Evolutionary conservation across 805 yeast species (phyloP).

Genomic region (Nakazawaea pomicola): DNA sequence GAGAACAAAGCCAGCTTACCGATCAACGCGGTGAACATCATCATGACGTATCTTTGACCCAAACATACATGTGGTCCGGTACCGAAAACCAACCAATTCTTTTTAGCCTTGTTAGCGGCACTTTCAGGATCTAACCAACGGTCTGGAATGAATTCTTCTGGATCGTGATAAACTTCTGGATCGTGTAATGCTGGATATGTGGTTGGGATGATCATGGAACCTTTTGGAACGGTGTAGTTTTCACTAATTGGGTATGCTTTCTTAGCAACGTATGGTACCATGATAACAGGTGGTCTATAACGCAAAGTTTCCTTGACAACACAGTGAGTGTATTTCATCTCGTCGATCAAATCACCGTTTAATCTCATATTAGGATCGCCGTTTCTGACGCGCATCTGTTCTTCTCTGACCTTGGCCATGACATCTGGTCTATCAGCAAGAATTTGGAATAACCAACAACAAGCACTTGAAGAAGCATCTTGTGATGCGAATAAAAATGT

Average conservation of each 20-base stretch:
- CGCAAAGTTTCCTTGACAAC: conserved; percentile 91
- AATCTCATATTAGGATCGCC: conserved; percentile 65
- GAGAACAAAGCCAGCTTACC: conserved; percentile 85
- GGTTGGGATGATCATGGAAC: conserved; percentile 95
- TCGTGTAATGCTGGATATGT: conserved; percentile 95
- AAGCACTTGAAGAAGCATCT: conserved; percentile 95
- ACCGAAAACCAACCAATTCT: conserved; percentile 96
- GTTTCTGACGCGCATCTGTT: conserved; percentile 78
- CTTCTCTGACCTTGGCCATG: conserved; percentile 79
- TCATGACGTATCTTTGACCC: conserved; percentile 91
- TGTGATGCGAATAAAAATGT: conserved; percentile 97
- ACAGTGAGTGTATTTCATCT: conserved; percentile 84
- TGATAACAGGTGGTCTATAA: conserved; percentile 94
- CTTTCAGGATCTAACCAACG: conserved; percentile 82
- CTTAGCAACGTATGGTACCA: conserved; percentile 97
- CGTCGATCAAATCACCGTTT: conserved; percentile 67
- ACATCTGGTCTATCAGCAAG: conserved; percentile 95
- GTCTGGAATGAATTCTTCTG: conserved; percentile 92
- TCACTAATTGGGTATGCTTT: conserved; percentile 78
- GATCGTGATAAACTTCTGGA: conserved; percentile 92
- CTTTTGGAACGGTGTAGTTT: conserved; percentile 89
- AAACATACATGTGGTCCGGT: conserved; percentile 95
- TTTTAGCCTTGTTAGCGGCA: conserved; percentile 66
- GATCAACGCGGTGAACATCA: conserved; percentile 81
- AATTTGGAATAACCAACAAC: conserved; percentile 97